These are phyloP conservation scores for Balamuthia mandrillaris DNA, from an alignment of 208 protist genomes.

Conservation along the genomic window DNA sequence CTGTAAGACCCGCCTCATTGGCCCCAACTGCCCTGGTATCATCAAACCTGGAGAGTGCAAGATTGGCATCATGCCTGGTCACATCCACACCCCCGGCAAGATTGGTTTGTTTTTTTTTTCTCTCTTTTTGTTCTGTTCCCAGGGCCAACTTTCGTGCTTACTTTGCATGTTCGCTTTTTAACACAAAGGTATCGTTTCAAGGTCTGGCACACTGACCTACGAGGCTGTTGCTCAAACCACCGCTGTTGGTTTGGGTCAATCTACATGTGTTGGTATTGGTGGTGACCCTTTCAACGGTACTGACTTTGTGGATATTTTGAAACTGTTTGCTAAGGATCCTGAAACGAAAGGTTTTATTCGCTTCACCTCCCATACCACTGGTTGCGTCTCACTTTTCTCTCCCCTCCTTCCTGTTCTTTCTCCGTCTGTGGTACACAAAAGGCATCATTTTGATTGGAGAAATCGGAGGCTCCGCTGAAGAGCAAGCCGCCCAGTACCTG, in stretches of 20 bases:
- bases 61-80: constrained; percentile 99
- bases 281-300: constrained; percentile 99
- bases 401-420: too few species aligned
- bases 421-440: too few species aligned
- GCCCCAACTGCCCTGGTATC: constrained; percentile 97
- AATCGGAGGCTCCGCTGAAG: constrained; percentile 97
- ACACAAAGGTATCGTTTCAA: constrained; percentile 87
- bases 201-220: constrained; percentile 99
- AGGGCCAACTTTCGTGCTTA: background rate
- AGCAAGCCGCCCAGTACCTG: constrained; percentile 96
- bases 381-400: background rate
- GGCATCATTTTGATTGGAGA: constrained; percentile 93
- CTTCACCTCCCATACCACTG: too few species aligned
- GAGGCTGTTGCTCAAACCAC: constrained; percentile 98
- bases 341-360: constrained; percentile 90
- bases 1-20: constrained; percentile 91
- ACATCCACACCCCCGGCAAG: constrained; percentile 96
- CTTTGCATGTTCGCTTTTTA: background rate
- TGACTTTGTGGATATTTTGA: constrained; percentile 97
- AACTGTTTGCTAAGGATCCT: constrained; percentile 93
- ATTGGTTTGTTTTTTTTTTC: constrained; percentile 79
- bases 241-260: constrained; percentile 89
- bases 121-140: background rate
- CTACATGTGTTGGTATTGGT: constrained; percentile 95
- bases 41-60: constrained; percentile 98